phyloP scores from a whole-genome alignment of 1,284 basidiomycete genomes.

The Marasmius sp. region DNA sequence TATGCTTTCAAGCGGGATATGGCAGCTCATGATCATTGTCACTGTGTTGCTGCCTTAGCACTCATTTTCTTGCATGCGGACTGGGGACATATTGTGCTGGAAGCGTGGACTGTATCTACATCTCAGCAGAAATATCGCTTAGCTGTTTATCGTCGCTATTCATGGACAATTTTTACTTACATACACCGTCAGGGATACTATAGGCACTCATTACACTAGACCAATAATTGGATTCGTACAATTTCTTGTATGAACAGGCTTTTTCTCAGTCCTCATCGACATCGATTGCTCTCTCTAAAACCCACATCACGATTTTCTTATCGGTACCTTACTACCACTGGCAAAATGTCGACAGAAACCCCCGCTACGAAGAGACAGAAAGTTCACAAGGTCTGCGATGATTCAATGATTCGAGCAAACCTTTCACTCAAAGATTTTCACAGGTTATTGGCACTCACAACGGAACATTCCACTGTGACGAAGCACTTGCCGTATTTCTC shows the following conservation, averaged over 20 bases:
- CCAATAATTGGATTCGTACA: background rate
- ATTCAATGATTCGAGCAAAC: conserved; percentile 7
- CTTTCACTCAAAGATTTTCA: background rate
- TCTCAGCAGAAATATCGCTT: background rate
- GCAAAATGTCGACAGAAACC: conserved; percentile 11
- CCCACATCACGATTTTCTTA: background rate
- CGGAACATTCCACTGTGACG: conserved; percentile 96
- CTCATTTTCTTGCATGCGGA: too few species aligned
- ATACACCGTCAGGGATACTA: background rate
- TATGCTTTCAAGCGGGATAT: background rate
- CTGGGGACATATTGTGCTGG: too few species aligned
- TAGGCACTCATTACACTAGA: background rate
- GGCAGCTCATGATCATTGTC: background rate
- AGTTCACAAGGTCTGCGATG: conserved; percentile 41
- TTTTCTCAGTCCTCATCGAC: background rate
- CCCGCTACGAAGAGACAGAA: conserved; percentile 49
- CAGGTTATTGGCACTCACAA: conserved; percentile 91
- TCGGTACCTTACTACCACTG: too few species aligned
- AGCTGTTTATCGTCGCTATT: background rate
- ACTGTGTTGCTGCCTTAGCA: too few species aligned
- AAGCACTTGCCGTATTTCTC: conserved; percentile 92
- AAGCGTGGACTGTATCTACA: background rate
- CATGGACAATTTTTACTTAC: too few species aligned
- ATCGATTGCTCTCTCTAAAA: background rate
- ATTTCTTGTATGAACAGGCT: background rate